phyloP scores from a whole-genome alignment of 177 flowering plant genomes.

The Vitis hybrid region DNA sequence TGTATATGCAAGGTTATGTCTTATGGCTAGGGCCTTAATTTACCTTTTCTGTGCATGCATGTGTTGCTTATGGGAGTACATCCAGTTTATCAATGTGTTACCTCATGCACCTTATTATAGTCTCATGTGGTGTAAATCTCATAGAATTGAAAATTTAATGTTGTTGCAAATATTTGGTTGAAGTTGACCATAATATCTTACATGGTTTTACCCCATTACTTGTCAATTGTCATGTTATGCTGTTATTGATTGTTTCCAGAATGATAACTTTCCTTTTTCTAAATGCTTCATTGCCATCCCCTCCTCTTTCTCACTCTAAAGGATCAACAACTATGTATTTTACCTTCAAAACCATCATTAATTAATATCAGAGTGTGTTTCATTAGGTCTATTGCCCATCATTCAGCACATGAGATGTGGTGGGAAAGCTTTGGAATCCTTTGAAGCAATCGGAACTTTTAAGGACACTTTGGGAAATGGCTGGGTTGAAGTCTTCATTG shows the following conservation, averaged over 20 bases:
- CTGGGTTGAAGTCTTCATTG: constrained; percentile 59
- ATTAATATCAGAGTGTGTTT: background rate
- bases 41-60: background rate
- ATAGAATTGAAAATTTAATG: background rate
- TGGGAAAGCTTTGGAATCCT: constrained; percentile 49
- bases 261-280: background rate
- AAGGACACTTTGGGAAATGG: constrained; percentile 32
- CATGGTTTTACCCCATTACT: background rate
- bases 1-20: background rate
- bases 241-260: background rate
- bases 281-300: background rate
- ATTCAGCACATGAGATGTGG: constrained; percentile 53
- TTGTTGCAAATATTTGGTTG: background rate
- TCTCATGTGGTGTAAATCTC: constrained; percentile 1
- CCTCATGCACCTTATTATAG: background rate
- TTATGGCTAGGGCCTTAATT: background rate
- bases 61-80: background rate
- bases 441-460: constrained; percentile 35
- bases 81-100: background rate
- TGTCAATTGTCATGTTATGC: background rate
- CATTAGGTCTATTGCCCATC: constrained; percentile 78
- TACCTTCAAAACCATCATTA: background rate
- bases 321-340: background rate
- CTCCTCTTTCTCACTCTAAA: background rate
- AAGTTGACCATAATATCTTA: background rate